Evolutionary conservation across 2,329 filamentous ascomycete species (phyloP), one percentile per base, ranked within the genome.

Genomic region (Colletotrichum tamarilloi): DNA sequence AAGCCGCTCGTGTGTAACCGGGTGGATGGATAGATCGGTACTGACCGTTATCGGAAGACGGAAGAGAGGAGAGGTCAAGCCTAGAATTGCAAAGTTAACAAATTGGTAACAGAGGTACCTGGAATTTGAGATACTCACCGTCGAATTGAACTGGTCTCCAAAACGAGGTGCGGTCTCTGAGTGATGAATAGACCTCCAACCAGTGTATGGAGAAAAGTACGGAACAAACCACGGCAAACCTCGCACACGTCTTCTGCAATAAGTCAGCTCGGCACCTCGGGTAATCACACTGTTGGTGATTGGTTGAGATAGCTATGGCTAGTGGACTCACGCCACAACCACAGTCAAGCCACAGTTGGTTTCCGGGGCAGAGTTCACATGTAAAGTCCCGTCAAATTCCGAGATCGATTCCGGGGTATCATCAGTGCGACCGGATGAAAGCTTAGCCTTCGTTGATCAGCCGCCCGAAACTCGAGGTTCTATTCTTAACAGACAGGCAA

Each of bases 311-410:
- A 12, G 8, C 8, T 6, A n/a, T 55, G 49, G 46, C 49, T 64
- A 24, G 62, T 64, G 62, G 46, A 19, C 24, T 6, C 16, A 3
- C 38, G 58, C 58, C 58, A 62, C 59, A 30, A 3, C 26, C 38
- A 6, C 1, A 30, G 42, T 4, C 6, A 49, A 49, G 59, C 57
- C 57, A 59, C 57, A 59, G n/a, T 22, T 59, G n/a, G 57, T 59
- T 42, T 59, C 32, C 58, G 9, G 26, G 26, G 55, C 57, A 63
- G 26, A 30, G 60, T 72, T 56, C 68, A 71, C 64, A 68, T 62
- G 65, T 14, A 58, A 62, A 53, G 64, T 67, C 63, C 68, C 68
- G 64, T 72, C 58, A 68, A 62, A 72, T 72, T 72, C 68, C 68
- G 68, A 72, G 49, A 58, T 56, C 62, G 14, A 71, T 62, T 62